A percentile compares a stretch with the other conserved stretches of the same genome.
Evolutionary conservation across 495 filamentous ascomycete genomes (phyloP).

Genomic region (Amphirosellinia nigrospora): DNA sequence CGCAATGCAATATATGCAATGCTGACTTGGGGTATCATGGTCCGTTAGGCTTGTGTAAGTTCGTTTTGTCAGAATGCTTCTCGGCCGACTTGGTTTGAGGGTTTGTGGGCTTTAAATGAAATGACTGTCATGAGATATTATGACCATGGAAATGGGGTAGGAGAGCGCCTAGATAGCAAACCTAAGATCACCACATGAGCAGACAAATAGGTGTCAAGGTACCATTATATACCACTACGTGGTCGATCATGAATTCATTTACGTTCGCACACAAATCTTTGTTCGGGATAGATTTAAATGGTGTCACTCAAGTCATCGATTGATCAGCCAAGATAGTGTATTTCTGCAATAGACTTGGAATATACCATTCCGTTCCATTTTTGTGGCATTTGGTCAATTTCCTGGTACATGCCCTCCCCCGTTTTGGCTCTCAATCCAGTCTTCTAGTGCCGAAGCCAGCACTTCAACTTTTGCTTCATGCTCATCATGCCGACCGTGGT

Average conservation of each 20-base stretch:
- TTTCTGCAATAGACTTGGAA: neutral
- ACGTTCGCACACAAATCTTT: neutral
- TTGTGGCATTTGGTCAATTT: neutral
- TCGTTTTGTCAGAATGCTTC: neutral
- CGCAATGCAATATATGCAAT: neutral
- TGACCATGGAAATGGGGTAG: neutral
- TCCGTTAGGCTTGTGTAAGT: neutral
- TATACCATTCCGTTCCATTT: neutral
- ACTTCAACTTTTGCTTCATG: neutral
- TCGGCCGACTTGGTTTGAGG: neutral
- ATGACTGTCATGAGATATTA: neutral
- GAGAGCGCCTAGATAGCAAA: neutral
- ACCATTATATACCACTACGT: neutral
- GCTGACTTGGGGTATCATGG: neutral
- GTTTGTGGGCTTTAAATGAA: neutral
- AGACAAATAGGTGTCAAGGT: neutral
- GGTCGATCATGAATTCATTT: neutral
- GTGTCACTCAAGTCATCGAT: neutral
- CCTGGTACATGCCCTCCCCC: neutral
- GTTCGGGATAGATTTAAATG: neutral
- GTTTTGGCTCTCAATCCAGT: constrained; percentile 5
- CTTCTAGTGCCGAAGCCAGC: neutral
- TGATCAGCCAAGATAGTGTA: neutral
- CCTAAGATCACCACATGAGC: neutral
- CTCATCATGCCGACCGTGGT: neutral